phyloP scores from a whole-genome alignment of 2,329 filamentous ascomycete genomes.

The Albifimbria verrucaria region DNA sequence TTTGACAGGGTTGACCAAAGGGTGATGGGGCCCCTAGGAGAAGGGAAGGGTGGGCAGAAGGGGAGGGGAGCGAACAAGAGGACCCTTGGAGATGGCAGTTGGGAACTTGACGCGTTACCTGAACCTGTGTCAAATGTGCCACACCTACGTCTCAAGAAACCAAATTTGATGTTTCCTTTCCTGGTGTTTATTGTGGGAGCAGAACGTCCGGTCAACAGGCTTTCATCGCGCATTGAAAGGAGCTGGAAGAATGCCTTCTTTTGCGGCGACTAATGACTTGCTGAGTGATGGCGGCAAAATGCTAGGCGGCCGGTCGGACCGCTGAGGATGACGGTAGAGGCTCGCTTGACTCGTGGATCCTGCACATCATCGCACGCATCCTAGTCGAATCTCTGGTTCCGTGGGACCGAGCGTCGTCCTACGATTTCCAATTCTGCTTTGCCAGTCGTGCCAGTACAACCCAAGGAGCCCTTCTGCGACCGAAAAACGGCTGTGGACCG shows the following conservation, averaged over 20 bases:
- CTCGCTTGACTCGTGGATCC: constrained; percentile 33
- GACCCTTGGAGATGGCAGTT: background rate
- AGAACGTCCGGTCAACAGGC: background rate
- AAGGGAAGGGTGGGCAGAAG: background rate
- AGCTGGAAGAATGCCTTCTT: too few relatives aligned
- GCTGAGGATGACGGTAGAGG: constrained; percentile 11
- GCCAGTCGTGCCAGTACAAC: background rate
- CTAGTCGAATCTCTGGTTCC: background rate
- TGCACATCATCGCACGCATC: constrained; percentile 25
- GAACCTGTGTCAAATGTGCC: background rate
- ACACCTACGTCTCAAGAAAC: background rate
- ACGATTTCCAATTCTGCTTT: constrained; percentile 2
- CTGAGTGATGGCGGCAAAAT: constrained; percentile 5
- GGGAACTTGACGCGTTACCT: background rate
- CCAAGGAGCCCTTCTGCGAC: background rate
- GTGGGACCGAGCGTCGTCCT: constrained; percentile 10
- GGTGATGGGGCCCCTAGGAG: background rate
- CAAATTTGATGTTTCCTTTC: background rate
- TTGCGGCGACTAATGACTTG: too few relatives aligned
- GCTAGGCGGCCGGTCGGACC: background rate
- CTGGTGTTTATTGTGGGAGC: background rate
- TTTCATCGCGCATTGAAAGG: too few relatives aligned
- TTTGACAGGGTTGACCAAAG: background rate
- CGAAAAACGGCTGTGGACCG: constrained; percentile 1
- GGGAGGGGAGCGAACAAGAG: background rate